Evolutionary conservation across 352 stramenopile species (phyloP).

Genomic region (Pythium aquatile): DNA sequence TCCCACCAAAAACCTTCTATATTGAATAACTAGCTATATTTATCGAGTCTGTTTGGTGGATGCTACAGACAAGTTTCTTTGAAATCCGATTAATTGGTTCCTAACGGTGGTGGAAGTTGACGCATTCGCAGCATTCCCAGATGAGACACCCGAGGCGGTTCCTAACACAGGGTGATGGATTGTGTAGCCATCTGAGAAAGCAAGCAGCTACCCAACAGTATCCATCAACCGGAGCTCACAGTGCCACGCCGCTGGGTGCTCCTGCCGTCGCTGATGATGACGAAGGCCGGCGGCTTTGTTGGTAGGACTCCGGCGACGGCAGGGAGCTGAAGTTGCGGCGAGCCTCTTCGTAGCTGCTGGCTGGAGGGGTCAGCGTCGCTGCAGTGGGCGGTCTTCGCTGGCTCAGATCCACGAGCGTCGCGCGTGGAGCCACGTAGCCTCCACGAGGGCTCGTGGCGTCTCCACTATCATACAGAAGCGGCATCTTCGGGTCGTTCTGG

Average conservation of each 20-base stretch:
- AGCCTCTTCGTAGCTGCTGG: constrained; percentile 49
- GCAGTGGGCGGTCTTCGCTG: constrained; percentile 11
- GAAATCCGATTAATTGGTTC: neutral
- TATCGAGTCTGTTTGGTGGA: too few relatives aligned
- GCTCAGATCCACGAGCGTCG: constrained; percentile 23
- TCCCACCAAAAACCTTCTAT: constrained; percentile 15
- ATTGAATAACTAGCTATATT: too few relatives aligned
- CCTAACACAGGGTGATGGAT: constrained; percentile 14
- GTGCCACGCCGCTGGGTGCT: neutral
- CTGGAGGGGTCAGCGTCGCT: neutral
- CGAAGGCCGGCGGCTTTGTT: constrained; percentile 4
- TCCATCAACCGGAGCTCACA: neutral
- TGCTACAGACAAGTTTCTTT: neutral
- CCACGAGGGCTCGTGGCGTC: constrained; percentile 18
- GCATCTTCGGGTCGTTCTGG: constrained; percentile 61
- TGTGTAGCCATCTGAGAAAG: constrained; percentile 14
- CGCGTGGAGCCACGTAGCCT: constrained; percentile 10
- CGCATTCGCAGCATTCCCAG: neutral
- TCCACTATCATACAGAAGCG: constrained; percentile 43
- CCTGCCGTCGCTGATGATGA: neutral
- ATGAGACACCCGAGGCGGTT: constrained; percentile 14
- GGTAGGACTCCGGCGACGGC: constrained; percentile 31
- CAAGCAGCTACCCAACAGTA: neutral
- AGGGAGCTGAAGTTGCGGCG: constrained; percentile 46
- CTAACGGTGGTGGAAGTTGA: constrained; percentile 1